phyloP scores from a whole-genome alignment of 495 filamentous ascomycete genomes.

The Bombardia bombarda region DNA sequence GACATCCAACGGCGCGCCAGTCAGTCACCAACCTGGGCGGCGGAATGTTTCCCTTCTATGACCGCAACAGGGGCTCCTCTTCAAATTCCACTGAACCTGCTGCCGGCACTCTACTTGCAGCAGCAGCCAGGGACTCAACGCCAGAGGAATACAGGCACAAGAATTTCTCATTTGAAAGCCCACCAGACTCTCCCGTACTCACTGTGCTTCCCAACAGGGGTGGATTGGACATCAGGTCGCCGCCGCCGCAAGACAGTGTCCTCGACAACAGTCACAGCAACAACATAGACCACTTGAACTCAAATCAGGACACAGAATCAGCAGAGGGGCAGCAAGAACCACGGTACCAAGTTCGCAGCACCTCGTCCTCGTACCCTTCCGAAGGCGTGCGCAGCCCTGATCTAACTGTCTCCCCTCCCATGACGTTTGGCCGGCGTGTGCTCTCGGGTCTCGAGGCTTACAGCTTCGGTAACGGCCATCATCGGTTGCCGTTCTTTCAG shows the following conservation, averaged over 20 bases:
- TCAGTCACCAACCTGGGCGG: not conserved
- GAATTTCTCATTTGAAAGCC: conserved; percentile 15
- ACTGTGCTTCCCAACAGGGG: conserved; percentile 6
- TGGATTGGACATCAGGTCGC: conserved; percentile 3
- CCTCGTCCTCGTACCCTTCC: conserved; percentile 19
- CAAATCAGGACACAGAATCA: not conserved
- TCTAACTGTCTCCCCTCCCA: conserved; percentile 14
- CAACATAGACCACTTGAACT: not conserved
- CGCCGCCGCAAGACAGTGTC: too few relatives aligned
- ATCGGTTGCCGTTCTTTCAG: conserved; percentile 2
- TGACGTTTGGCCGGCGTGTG: conserved; percentile 14
- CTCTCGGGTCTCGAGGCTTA: conserved; percentile 7
- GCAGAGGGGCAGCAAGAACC: not conserved
- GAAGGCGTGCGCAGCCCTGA: conserved; percentile 17
- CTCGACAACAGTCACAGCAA: not conserved
- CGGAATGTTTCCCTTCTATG: not conserved
- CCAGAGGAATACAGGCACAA: not conserved
- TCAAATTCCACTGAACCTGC: not conserved
- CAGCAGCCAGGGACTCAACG: not conserved
- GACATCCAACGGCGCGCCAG: too few relatives aligned
- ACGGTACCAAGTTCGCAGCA: conserved; percentile 7
- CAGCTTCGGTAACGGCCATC: conserved; percentile 2
- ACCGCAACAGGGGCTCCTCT: not conserved
- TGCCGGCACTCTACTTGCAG: not conserved
- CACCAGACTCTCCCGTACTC: conserved; percentile 8